Percentiles rank a stretch among this genome's conserved stretches.
Conservation (phyloP, 805 yeast species). For the Lipomyces chichibuensis region DNA sequence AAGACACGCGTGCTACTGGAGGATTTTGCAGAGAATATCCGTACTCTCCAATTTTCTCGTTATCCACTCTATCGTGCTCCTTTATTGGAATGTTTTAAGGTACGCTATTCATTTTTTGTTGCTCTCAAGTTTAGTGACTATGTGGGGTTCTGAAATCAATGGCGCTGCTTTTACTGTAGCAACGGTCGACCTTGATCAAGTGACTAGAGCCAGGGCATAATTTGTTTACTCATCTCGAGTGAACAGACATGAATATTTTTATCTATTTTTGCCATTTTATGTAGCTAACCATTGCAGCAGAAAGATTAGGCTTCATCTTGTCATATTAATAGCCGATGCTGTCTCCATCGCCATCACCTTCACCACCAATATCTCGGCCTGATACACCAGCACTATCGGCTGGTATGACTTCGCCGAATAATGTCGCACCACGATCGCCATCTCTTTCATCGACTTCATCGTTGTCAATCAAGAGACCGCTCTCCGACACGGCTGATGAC, state of each 20-base stretch:
- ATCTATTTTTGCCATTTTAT: neutral
- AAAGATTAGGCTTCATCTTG: neutral
- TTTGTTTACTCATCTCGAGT: neutral
- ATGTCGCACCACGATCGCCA: slow-evolving; percentile 1
- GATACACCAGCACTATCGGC: slow-evolving; percentile 1
- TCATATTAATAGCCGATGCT: neutral
- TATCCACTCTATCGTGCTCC: neutral
- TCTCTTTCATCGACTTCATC: slow-evolving; percentile 9
- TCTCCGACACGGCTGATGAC: slow-evolving; percentile 19
- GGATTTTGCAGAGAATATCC: neutral
- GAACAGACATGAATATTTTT: neutral
- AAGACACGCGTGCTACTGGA: neutral
- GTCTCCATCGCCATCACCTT: slow-evolving; percentile 1
- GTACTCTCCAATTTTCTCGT: neutral
- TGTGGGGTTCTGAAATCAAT: neutral
- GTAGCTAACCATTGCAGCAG: neutral
- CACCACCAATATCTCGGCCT: slow-evolving; percentile 3
- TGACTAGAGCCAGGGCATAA: neutral
- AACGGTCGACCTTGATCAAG: neutral
- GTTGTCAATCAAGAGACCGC: slow-evolving; percentile 19
- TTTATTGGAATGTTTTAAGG: neutral
- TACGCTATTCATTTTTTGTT: neutral
- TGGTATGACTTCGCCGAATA: slow-evolving; percentile 6
- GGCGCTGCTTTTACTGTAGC: neutral
- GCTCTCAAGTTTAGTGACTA: neutral